Evolutionary conservation across 1,284 basidiomycete species (phyloP), one percentile per base, ranked within the genome.

Genomic region (Leccinum cinnamomeum): DNA sequence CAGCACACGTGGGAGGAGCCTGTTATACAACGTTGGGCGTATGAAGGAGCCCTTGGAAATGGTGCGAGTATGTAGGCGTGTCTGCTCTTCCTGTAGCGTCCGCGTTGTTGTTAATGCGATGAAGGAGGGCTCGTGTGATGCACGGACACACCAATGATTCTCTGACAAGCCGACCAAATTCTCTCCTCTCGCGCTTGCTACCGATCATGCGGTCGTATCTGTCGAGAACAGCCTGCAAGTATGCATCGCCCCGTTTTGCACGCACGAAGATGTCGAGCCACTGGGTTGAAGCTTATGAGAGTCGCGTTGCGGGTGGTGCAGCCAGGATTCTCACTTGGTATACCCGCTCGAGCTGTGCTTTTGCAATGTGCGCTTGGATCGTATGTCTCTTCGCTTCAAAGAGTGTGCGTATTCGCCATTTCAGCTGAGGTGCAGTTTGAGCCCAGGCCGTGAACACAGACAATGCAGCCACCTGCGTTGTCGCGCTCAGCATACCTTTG

Each of bases 1-100:
- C 67, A 95, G 76, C 0, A 30, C 30, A 30, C 91, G 84, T 0
- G 92, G 92, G 7, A 95, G 80, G 0, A 91, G 89, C 0, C 76
- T 79, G 71, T 92, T 86, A 75, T 77, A 85, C 7, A 83, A 57
- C 0, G 87, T 81, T 0, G 91, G 82, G 10, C 84, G 84, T 28
- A 92, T 71, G 70, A 85, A 83, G 5, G 79, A 82, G 3, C 91
- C 90, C 1, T 90, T 92, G 59, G 92, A 75, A 46, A 88, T 85
- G 4, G 89, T 85, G 1, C 85, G 81, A 35, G 78, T 81, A 44
- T 77, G 79, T 57, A 88, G 75, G 50, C 77, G 76, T n/a, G 80
- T 68, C 65, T 81, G 79, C 79, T 84, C 86, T 62, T 79, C 80
- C 75, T 76, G 58, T 58, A 33, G 35, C 10, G 33, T 58, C 37